Conservation (phyloP, 306 rosid genomes). For the Cicer arietinum region DNA sequence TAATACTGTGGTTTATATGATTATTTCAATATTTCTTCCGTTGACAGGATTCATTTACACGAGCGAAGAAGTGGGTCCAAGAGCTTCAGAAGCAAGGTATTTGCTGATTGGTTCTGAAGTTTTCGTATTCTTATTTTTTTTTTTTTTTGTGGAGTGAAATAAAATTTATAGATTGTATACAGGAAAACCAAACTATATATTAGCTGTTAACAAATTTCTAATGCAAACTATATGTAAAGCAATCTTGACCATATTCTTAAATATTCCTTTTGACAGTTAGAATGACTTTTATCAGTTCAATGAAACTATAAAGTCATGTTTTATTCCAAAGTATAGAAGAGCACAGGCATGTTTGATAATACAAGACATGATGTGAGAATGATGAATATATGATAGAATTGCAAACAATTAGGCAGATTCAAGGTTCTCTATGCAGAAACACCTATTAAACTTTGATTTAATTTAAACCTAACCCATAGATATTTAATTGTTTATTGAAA, state of each 20-base stretch:
- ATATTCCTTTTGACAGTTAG: not conserved
- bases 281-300: not conserved
- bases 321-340: slow-evolving; percentile 15
- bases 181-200: slow-evolving; percentile 20
- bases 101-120: slow-evolving; percentile 36
- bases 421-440: slow-evolving; percentile 18
- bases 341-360: slow-evolving; percentile 1
- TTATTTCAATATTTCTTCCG: slow-evolving; percentile 13
- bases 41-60: slow-evolving; percentile 58
- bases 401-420: slow-evolving; percentile 2
- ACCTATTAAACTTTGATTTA: slow-evolving; percentile 25
- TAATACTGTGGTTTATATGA: slow-evolving; percentile 2
- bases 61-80: slow-evolving; percentile 75
- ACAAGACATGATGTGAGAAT: slow-evolving; percentile 30
- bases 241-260: slow-evolving; percentile 18
- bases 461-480: slow-evolving; percentile 27
- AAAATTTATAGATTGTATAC: slow-evolving; percentile 13
- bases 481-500: slow-evolving; percentile 10
- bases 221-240: slow-evolving; percentile 8
- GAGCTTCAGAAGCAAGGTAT: slow-evolving; percentile 76
- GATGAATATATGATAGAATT: slow-evolving; percentile 23
- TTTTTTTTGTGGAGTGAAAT: slow-evolving; percentile 18
- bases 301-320: slow-evolving; percentile 23
- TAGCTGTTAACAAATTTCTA: slow-evolving; percentile 9
- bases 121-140: slow-evolving; percentile 16